Evolutionary conservation across 257 asterid species (phyloP), one percentile per base, ranked within the genome.

Genomic region (Forsythia viridissima): DNA sequence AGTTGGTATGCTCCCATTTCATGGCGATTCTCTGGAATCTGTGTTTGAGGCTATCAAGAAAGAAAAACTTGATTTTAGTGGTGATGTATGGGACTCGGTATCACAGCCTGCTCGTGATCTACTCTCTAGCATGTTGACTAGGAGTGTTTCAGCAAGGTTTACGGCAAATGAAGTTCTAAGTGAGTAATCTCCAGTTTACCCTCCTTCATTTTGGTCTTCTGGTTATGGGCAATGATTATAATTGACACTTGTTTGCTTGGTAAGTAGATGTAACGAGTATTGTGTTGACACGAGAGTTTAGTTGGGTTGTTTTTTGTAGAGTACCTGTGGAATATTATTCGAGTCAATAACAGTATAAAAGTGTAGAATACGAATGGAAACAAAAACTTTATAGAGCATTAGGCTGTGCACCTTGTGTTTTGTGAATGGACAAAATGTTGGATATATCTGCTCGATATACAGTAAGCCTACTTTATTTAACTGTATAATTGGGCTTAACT

Each of bases 11-110:
- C 92, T 93, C 77, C 98, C 98, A 71, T 93, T 92, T 83, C 89
- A 87, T 68, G 97, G 98, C 0, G 86, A 88, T 85, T 89, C 94
- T 12, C 79, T 91, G 88, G 94, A 93, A 75, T 76, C 88, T 42
- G 79, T 93, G 46, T 93, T 93, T 77, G 92, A 89, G 76, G 93
- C 97, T 77, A 90, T 92, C 82, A 93, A 93, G 90, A 89, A 92
- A 76, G 91, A 80, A 51, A 84, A 86, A 44, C 84, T 92, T 52
- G 91, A 90, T 74, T 93, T 92, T 78, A 79, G 71, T 38, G 89
- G 92, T 76, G 90, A 89, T 41, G 65, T 76, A 37, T 93, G 98
- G 98, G 92, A 88, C 70, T 88, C 90, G 57, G 88, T 90, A 51
- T 90, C 97, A 63, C 86, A 81, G 65, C 86, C 91, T 82, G 98